phyloP scores from a whole-genome alignment of 495 filamentous ascomycete species.

The Margaritispora aquatica region DNA sequence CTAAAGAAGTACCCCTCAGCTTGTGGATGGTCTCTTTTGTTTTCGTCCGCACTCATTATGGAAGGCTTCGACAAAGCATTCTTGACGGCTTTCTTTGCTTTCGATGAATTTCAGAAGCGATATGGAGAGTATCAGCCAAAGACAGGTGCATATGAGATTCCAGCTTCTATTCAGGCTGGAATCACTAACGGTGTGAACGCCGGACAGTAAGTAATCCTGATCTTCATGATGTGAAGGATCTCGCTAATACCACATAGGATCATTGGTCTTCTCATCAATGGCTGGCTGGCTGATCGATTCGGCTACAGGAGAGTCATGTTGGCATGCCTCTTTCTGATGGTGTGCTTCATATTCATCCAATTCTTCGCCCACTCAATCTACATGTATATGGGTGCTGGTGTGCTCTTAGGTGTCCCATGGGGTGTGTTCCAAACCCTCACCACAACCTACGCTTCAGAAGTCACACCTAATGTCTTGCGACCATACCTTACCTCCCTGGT shows the following conservation, averaged over 20 bases:
- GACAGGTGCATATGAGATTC: conserved; percentile 23
- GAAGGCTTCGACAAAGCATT: conserved; percentile 37
- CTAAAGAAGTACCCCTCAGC: conserved; percentile 34
- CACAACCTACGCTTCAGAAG: conserved; percentile 64
- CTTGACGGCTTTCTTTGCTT: conserved; percentile 28
- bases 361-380: conserved; percentile 55
- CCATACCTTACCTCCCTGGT: conserved; percentile 61
- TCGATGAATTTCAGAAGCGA: conserved; percentile 32
- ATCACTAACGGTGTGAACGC: conserved; percentile 4
- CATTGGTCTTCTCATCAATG: conserved; percentile 37
- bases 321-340: conserved; percentile 30
- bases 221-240: not conserved
- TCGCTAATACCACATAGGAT: conserved; percentile 11
- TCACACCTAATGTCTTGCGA: conserved; percentile 53
- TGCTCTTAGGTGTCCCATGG: conserved; percentile 44
- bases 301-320: conserved; percentile 31
- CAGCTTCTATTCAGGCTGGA: conserved; percentile 9
- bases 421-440: conserved; percentile 49
- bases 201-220: conserved; percentile 4
- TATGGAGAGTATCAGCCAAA: conserved; percentile 34
- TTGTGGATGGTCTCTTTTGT: conserved; percentile 23
- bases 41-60: conserved; percentile 36
- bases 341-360: conserved; percentile 44
- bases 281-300: conserved; percentile 36
- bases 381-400: conserved; percentile 26